These are phyloP conservation scores for Amauroascus niger DNA, from an alignment of 2,329 filamentous ascomycete genomes.

Conservation along the genomic window DNA sequence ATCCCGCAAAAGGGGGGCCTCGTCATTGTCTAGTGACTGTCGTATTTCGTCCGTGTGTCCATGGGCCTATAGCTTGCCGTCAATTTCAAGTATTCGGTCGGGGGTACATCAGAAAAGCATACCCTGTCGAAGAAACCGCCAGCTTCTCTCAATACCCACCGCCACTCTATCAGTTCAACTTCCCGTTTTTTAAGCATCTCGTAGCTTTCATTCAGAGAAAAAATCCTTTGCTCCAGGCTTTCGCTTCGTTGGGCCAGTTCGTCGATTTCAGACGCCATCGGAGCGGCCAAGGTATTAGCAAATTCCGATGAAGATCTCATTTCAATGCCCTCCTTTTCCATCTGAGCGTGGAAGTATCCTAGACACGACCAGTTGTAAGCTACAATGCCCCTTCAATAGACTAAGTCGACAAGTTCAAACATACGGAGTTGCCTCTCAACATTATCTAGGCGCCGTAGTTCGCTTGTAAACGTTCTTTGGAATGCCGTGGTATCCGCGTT, in stretches of 20 bases:
- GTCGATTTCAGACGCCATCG: slow-evolving; percentile 89
- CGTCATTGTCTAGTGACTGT: slow-evolving; percentile 74
- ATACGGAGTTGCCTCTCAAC: slow-evolving; percentile 92
- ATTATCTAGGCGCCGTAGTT: slow-evolving; percentile 95
- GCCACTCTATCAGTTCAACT: slow-evolving; percentile 94
- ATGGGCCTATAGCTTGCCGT: slow-evolving; percentile 51
- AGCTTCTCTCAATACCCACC: slow-evolving; percentile 92
- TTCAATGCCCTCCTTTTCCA: slow-evolving; percentile 81
- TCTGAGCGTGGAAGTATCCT: slow-evolving; percentile 92
- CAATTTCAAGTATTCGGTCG: not conserved
- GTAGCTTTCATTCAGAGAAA: slow-evolving; percentile 92
- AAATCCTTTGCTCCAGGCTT: slow-evolving; percentile 81
- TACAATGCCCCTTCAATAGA: not conserved
- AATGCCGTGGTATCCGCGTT: slow-evolving; percentile 90
- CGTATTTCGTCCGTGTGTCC: slow-evolving; percentile 95
- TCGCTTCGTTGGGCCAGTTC: slow-evolving; percentile 88
- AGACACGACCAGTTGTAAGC: slow-evolving; percentile 6
- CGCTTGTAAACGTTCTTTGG: slow-evolving; percentile 93
- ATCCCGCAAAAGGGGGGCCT: slow-evolving; percentile 86
- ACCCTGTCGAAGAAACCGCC: slow-evolving; percentile 90
- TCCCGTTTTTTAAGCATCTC: slow-evolving; percentile 97
- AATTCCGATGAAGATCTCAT: slow-evolving; percentile 90
- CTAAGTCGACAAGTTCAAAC: slow-evolving; percentile 29
- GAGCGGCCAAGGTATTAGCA: slow-evolving; percentile 71
- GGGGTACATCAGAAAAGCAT: slow-evolving; percentile 14